Evolutionary conservation across 2,329 filamentous ascomycete genomes (phyloP).

Genomic region (Penicillium sp.): DNA sequence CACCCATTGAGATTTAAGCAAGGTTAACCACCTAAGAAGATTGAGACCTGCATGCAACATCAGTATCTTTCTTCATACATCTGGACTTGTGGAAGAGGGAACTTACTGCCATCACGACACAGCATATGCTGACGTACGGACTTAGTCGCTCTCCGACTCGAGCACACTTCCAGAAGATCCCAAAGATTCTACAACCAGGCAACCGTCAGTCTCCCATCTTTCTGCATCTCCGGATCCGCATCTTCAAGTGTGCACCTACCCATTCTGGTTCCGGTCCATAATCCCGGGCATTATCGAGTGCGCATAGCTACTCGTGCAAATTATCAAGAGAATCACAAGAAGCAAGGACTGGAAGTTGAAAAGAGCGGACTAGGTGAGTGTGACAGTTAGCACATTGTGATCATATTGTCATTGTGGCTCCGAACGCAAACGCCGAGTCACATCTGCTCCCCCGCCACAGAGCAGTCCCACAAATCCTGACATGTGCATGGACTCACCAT

Average conservation of each 20-base stretch:
- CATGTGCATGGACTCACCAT: conserved; percentile 28
- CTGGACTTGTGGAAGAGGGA: background rate
- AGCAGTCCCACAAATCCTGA: background rate
- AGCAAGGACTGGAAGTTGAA: conserved; percentile 99
- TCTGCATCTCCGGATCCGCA: background rate
- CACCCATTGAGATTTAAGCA: background rate
- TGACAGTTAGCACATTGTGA: conserved; percentile 13
- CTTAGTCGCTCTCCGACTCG: conserved; percentile 88
- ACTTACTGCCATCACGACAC: conserved; percentile 86
- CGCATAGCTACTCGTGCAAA: conserved; percentile 92
- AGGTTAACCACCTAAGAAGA: conserved; percentile 37
- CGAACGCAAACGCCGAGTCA: background rate
- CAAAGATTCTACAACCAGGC: conserved; percentile 58
- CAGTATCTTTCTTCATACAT: conserved; percentile 1
- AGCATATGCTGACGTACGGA: conserved; percentile 93
- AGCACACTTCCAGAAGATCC: conserved; percentile 94
- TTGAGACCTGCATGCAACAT: conserved; percentile 29
- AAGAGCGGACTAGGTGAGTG: conserved; percentile 69
- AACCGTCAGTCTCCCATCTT: conserved; percentile 1
- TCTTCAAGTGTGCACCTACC: conserved; percentile 53
- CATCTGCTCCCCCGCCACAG: background rate
- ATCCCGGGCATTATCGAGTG: conserved; percentile 86
- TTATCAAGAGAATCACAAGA: conserved; percentile 87
- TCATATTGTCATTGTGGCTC: background rate
- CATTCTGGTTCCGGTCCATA: conserved; percentile 89